A percentile compares a stretch with the other conserved stretches of the same genome.
These are phyloP conservation scores for Scolecobasidium constrictum DNA, from an alignment of 2,329 filamentous ascomycete genomes.

Conservation along the genomic window DNA sequence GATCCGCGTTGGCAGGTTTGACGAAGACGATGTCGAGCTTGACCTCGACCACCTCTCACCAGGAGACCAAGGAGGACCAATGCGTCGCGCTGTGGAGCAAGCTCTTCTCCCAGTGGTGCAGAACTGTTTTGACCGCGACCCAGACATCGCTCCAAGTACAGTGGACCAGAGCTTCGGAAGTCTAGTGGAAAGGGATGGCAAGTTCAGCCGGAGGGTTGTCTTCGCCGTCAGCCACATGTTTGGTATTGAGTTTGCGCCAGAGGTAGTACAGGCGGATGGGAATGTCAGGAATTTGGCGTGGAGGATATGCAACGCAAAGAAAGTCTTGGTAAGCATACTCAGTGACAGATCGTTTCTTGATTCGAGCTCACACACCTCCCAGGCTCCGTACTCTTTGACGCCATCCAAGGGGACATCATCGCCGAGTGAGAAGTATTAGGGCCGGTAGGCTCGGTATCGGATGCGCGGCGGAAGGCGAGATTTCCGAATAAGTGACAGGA, in stretches of 20 bases:
- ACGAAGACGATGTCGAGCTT: conserved; percentile 56
- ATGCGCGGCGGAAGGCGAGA: too few species aligned
- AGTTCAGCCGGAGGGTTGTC: conserved; percentile 81
- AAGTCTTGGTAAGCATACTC: conserved; percentile 62
- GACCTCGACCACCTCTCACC: conserved; percentile 34
- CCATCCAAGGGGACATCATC: conserved; percentile 5
- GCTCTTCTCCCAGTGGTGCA: conserved; percentile 72
- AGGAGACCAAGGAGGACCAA: conserved; percentile 30
- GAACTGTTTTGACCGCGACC: conserved; percentile 87
- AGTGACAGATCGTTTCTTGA: background rate
- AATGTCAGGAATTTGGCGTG: conserved; percentile 84
- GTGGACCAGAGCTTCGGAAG: conserved; percentile 75
- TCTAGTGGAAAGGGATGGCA: conserved; percentile 74
- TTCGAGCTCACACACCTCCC: background rate
- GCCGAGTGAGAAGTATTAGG: conserved; percentile 6
- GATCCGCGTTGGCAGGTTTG: conserved; percentile 71
- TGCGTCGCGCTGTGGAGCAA: conserved; percentile 61
- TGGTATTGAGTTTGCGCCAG: conserved; percentile 86
- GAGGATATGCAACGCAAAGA: conserved; percentile 92
- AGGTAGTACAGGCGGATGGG: conserved; percentile 85
- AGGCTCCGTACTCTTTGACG: conserved; percentile 8
- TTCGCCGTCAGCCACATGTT: conserved; percentile 76
- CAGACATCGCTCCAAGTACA: conserved; percentile 75
- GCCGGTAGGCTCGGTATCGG: too few species aligned
- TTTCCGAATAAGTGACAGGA: too few species aligned